Evolutionary conservation across 2,329 filamentous ascomycete genomes (phyloP).

Genomic region (Aspergillus fischeri): DNA sequence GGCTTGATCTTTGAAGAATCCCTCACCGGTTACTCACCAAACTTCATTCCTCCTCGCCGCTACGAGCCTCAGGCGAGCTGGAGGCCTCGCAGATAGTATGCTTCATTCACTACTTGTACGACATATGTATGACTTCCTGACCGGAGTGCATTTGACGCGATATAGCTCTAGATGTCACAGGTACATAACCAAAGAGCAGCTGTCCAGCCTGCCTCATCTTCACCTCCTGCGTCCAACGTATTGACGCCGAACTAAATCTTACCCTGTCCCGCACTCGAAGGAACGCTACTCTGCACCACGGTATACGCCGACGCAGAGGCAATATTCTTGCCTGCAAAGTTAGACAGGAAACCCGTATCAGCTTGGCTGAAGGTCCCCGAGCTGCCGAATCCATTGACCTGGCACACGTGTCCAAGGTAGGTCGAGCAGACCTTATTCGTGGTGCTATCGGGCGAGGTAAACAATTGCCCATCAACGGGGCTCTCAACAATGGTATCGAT

Average conservation of each 20-base stretch:
- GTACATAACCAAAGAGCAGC: no score
- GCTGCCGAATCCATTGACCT: constrained; percentile 47
- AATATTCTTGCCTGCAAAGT: constrained; percentile 53
- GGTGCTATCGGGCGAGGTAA: constrained; percentile 31
- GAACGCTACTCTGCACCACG: constrained; percentile 35
- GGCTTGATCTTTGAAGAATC: no score
- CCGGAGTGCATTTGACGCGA: neutral
- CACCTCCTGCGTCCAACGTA: no score
- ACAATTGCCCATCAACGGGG: constrained; percentile 36
- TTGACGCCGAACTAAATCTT: constrained; percentile 28
- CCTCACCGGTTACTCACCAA: no score
- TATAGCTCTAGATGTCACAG: neutral
- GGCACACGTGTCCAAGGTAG: constrained; percentile 48
- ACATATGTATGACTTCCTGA: neutral
- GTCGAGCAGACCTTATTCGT: constrained; percentile 43
- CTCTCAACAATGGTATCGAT: constrained; percentile 43
- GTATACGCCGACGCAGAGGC: constrained; percentile 42
- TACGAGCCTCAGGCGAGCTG: no score
- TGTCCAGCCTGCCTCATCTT: neutral
- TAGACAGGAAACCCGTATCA: constrained; percentile 48
- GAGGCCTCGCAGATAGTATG: no score
- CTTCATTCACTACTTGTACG: neutral
- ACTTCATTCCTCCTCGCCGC: no score
- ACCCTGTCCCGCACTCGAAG: constrained; percentile 46
- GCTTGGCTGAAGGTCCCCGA: constrained; percentile 33